These are phyloP conservation scores for Volvox reticuliferus DNA, from an alignment of 139 green algal species.

Conservation along the genomic window DNA sequence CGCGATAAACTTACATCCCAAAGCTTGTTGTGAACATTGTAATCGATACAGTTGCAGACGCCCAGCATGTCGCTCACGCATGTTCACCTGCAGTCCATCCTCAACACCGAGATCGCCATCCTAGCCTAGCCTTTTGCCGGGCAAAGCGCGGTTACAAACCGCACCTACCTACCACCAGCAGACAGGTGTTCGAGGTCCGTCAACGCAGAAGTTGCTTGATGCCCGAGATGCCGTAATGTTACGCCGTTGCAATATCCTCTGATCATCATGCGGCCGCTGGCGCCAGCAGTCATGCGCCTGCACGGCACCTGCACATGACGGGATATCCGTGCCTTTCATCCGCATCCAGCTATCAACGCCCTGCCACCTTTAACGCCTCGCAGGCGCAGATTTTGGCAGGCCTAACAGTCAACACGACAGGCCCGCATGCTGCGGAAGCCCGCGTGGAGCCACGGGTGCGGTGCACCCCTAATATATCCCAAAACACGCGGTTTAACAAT, in stretches of 20 bases:
- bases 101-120: too few relatives aligned
- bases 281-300: slow-evolving; percentile 1
- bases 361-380: background rate
- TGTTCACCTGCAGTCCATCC: too few relatives aligned
- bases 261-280: background rate
- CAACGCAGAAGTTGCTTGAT: background rate
- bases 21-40: too few relatives aligned
- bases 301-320: slow-evolving; percentile 20
- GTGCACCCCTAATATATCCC: too few relatives aligned
- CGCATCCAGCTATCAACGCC: background rate
- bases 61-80: too few relatives aligned
- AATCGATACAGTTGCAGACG: too few relatives aligned
- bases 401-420: too few relatives aligned
- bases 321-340: slow-evolving; percentile 23
- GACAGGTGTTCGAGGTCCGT: background rate
- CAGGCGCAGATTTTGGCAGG: background rate
- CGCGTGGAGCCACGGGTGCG: too few relatives aligned
- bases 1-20: too few relatives aligned
- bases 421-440: too few relatives aligned
- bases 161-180: slow-evolving; percentile 11
- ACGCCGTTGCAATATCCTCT: background rate
- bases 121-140: too few relatives aligned
- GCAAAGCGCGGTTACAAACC: background rate
- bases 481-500: too few relatives aligned
- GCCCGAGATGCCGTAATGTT: background rate